These are phyloP conservation scores for Abortiporus biennis DNA, from an alignment of 1,284 basidiomycete genomes.

Conservation along the genomic window DNA sequence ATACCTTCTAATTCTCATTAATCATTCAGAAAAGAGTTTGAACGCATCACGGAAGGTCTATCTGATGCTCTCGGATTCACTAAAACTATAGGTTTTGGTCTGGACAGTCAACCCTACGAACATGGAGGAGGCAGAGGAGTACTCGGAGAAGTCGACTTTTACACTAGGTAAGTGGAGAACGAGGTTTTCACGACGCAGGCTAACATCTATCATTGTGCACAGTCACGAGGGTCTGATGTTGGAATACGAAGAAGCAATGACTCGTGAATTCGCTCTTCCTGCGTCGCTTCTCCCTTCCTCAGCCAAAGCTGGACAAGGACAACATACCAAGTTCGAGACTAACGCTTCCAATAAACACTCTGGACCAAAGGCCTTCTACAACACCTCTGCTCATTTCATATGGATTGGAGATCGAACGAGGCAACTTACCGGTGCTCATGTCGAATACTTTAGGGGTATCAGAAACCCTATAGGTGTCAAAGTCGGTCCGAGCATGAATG, in stretches of 20 bases:
- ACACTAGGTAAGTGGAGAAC: constrained; percentile 62
- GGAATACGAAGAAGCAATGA: constrained; percentile 90
- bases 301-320: too few species aligned
- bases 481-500: constrained; percentile 84
- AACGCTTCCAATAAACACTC: too few species aligned
- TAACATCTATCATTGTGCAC: constrained; percentile 1
- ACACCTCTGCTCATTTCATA: constrained; percentile 88
- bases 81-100: constrained; percentile 73
- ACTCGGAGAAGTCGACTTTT: constrained; percentile 91
- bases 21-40: constrained; percentile 66
- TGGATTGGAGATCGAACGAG: constrained; percentile 99
- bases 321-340: too few species aligned
- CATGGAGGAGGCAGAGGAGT: constrained; percentile 65
- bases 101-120: constrained; percentile 51
- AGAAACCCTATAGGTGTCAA: constrained; percentile 97
- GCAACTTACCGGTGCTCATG: constrained; percentile 88
- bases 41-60: constrained; percentile 78
- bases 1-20: background rate
- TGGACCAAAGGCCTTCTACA: constrained; percentile 54
- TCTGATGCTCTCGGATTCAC: constrained; percentile 94
- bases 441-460: constrained; percentile 94
- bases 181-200: constrained; percentile 4
- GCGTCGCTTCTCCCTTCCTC: constrained; percentile 12
- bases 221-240: constrained; percentile 95
- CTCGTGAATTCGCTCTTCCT: constrained; percentile 52